phyloP scores from a whole-genome alignment of 768 basidiomycete species.

The Boletus vinaceobasis region DNA sequence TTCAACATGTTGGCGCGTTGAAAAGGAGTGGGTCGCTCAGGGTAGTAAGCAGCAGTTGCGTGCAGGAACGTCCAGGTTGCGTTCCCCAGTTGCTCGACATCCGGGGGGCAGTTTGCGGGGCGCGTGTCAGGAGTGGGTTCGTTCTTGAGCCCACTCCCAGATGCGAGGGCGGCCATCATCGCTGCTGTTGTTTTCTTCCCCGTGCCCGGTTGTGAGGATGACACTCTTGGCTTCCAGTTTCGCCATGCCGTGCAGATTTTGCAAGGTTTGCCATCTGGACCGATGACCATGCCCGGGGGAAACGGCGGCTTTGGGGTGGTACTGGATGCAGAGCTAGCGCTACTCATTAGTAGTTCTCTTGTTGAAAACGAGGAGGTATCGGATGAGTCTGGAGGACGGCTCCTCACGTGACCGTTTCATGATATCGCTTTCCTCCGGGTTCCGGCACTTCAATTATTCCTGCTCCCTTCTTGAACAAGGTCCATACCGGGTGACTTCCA shows the following conservation, averaged over 20 bases:
- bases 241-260: slow-evolving; percentile 86
- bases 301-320: slow-evolving; percentile 30
- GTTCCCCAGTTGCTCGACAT: slow-evolving; percentile 83
- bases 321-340: slow-evolving; percentile 3
- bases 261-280: slow-evolving; percentile 93
- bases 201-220: slow-evolving; percentile 26
- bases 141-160: slow-evolving; percentile 28
- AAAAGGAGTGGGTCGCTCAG: slow-evolving; percentile 66
- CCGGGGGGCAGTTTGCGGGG: slow-evolving; percentile 78
- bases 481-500: background rate
- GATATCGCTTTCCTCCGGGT: background rate
- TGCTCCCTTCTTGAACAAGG: background rate
- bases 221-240: slow-evolving; percentile 52
- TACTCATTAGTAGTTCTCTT: slow-evolving; percentile 6
- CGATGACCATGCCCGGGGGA: slow-evolving; percentile 83
- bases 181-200: slow-evolving; percentile 32
- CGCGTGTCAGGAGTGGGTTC: slow-evolving; percentile 36
- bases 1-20: slow-evolving; percentile 84
- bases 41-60: slow-evolving; percentile 93
- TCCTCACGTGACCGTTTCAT: slow-evolving; percentile 18
- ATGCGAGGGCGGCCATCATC: slow-evolving; percentile 35
- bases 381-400: background rate
- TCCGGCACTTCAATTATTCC: background rate
- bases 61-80: slow-evolving; percentile 98
- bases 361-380: background rate